Percentiles rank a stretch among this genome's conserved stretches.
Evolutionary conservation across 2,329 filamentous ascomycete species (phyloP).

Genomic region (Xylariaceae sp.): DNA sequence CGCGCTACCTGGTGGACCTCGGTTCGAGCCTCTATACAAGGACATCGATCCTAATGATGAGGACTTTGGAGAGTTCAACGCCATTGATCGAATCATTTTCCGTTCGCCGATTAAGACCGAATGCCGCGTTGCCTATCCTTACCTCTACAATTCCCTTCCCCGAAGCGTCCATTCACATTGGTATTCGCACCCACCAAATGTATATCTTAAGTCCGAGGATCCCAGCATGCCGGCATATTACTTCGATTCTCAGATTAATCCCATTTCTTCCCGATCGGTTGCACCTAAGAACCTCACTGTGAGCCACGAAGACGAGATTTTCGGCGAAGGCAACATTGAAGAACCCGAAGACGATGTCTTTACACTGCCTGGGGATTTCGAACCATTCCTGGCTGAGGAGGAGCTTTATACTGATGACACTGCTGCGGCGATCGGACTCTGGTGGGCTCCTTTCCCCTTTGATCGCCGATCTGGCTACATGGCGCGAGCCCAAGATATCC

Average conservation of each 20-base stretch:
- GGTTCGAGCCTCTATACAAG: constrained; percentile 96
- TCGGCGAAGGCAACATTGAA: constrained; percentile 71
- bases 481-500: constrained; percentile 95
- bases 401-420: constrained; percentile 87
- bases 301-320: constrained; percentile 90
- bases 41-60: constrained; percentile 98
- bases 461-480: constrained; percentile 89
- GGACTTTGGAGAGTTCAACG: constrained; percentile 99
- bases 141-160: constrained; percentile 92
- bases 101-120: constrained; percentile 90
- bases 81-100: constrained; percentile 98
- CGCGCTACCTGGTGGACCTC: constrained; percentile 91
- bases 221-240: constrained; percentile 91
- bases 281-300: constrained; percentile 90
- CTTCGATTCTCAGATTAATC: constrained; percentile 96
- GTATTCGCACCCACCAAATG: constrained; percentile 90
- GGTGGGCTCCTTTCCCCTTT: constrained; percentile 98
- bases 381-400: constrained; percentile 87
- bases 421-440: constrained; percentile 82
- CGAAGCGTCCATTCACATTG: constrained; percentile 88
- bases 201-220: constrained; percentile 84
- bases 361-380: constrained; percentile 68
- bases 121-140: constrained; percentile 90
- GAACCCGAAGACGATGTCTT: constrained; percentile 77
- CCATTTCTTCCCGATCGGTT: constrained; percentile 90